phyloP scores from a whole-genome alignment of 176 grass and related monocot species.

The Oryza brachyantha region DNA sequence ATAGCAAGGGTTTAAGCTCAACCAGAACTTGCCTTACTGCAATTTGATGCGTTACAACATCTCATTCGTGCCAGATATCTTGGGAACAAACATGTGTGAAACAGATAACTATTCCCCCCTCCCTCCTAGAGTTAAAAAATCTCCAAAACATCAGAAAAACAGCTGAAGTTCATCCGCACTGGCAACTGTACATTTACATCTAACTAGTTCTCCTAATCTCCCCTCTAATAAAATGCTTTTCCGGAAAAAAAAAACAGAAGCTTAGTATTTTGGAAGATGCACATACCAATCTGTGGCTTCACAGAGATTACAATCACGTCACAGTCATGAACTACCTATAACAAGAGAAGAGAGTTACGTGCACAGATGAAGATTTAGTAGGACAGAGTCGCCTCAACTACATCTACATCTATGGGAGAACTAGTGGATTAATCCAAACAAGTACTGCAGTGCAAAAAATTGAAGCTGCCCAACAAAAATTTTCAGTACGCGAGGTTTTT shows the following conservation, averaged over 20 bases:
- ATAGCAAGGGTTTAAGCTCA: slow-evolving; percentile 74
- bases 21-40: slow-evolving; percentile 79
- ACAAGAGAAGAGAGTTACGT: neutral
- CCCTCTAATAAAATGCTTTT: neutral
- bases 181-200: neutral
- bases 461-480: no score
- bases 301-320: slow-evolving; percentile 92
- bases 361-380: no score
- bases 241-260: neutral
- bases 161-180: neutral
- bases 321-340: slow-evolving; percentile 72
- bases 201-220: neutral
- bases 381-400: no score
- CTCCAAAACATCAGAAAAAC: neutral
- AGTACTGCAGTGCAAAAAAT: no score
- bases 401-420: no score
- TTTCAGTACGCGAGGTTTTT: no score
- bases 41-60: slow-evolving; percentile 7
- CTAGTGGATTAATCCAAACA: no score
- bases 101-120: no score
- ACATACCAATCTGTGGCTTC: slow-evolving; percentile 85
- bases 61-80: neutral
- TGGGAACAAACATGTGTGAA: neutral
- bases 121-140: no score
- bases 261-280: no score